A percentile compares a stretch with the other conserved stretches of the same genome.
These are phyloP conservation scores for Xylaria sp. DNA, from an alignment of 2,329 filamentous ascomycete species.

Conservation along the genomic window DNA sequence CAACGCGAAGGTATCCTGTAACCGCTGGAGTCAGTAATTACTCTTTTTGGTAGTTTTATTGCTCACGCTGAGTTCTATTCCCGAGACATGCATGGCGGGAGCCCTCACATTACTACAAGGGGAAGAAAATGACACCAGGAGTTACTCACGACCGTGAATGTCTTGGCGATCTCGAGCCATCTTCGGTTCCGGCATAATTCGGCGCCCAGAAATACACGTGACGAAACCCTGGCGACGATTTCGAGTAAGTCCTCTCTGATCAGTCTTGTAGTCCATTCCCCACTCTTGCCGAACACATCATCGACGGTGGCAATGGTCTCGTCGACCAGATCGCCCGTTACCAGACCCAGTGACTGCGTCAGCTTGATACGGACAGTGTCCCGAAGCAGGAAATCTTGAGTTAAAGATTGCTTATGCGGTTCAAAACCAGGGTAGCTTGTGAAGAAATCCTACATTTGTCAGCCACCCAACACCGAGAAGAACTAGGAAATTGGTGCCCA, in stretches of 20 bases:
- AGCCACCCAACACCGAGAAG: neutral
- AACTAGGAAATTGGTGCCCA: slow-evolving; percentile 18
- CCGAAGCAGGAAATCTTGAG: slow-evolving; percentile 36
- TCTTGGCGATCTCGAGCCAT: slow-evolving; percentile 53
- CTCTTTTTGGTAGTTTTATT: too few relatives aligned
- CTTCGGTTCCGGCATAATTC: slow-evolving; percentile 51
- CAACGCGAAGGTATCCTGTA: slow-evolving; percentile 46
- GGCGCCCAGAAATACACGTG: slow-evolving; percentile 54
- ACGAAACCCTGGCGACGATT: slow-evolving; percentile 55
- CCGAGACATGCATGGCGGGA: too few relatives aligned
- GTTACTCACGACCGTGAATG: slow-evolving; percentile 44
- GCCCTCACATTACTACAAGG: too few relatives aligned
- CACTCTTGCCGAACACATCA: slow-evolving; percentile 42
- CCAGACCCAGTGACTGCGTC: slow-evolving; percentile 43
- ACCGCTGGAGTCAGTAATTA: too few relatives aligned
- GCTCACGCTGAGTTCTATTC: too few relatives aligned
- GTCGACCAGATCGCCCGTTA: slow-evolving; percentile 44
- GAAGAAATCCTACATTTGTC: slow-evolving; percentile 41
- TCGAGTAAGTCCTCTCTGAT: slow-evolving; percentile 47
- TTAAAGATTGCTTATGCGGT: slow-evolving; percentile 33
- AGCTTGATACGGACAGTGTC: slow-evolving; percentile 43
- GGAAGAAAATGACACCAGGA: too few relatives aligned
- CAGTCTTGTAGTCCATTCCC: slow-evolving; percentile 48
- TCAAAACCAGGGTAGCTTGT: slow-evolving; percentile 44
- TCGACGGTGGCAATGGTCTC: slow-evolving; percentile 43